phyloP scores from a whole-genome alignment of 163 green algal genomes.

The Chlamydomonas reinhardtii region DNA sequence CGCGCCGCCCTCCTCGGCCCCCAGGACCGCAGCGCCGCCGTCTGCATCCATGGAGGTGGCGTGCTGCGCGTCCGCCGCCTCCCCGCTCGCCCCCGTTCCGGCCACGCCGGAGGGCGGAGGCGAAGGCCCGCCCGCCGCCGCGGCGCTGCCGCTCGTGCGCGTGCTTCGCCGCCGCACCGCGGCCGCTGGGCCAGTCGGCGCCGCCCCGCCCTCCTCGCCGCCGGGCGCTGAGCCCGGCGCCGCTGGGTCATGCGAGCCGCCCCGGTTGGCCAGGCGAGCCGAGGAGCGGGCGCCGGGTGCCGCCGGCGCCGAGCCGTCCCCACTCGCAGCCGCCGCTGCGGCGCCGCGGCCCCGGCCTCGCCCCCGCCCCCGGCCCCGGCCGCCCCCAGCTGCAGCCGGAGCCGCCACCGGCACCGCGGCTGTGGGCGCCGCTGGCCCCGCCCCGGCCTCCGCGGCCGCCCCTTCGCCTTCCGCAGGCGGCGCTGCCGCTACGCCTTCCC shows the following conservation, averaged over 20 bases:
- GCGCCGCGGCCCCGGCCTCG: neutral
- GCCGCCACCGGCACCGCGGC: too few relatives aligned
- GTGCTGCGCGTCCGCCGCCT: too few relatives aligned
- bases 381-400: neutral
- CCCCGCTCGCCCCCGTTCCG: too few relatives aligned
- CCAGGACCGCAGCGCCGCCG: too few relatives aligned
- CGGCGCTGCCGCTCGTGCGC: neutral
- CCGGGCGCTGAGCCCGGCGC: neutral
- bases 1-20: too few relatives aligned
- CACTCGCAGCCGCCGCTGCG: neutral
- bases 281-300: neutral
- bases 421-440: neutral
- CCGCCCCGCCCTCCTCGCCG: neutral
- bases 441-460: neutral
- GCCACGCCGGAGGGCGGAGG: neutral
- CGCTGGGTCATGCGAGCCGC: neutral
- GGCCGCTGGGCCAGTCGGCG: neutral
- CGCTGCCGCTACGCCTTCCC: neutral
- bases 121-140: neutral
- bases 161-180: neutral
- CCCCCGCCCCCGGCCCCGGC: neutral
- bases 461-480: neutral
- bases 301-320: neutral
- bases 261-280: neutral
- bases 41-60: too few relatives aligned